Percentiles rank a stretch among this genome's conserved stretches.
These are phyloP conservation scores for Diaporthe sp. DNA, from an alignment of 2,329 filamentous ascomycete species.

Conservation along the genomic window DNA sequence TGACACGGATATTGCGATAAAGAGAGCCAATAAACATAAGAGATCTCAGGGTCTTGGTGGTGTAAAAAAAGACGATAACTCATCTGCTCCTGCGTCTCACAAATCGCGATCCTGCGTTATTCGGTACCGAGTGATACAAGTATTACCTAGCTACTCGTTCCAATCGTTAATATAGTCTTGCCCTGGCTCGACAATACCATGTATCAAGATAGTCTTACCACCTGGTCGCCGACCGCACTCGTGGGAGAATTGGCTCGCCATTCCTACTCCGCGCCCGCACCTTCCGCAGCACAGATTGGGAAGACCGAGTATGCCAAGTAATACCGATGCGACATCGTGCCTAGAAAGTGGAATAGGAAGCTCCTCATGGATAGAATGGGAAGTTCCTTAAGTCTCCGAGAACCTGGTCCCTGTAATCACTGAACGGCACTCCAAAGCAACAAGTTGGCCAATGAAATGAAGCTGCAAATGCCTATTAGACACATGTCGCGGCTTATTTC, in stretches of 20 bases:
- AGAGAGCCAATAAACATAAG: too few relatives aligned
- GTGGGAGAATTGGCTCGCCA: background rate
- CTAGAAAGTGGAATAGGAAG: background rate
- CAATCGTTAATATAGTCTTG: too few relatives aligned
- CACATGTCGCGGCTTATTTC: background rate
- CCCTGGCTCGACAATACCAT: too few relatives aligned
- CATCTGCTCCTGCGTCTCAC: too few relatives aligned
- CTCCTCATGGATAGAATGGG: background rate
- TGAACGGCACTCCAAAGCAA: too few relatives aligned
- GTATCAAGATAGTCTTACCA: background rate
- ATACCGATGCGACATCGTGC: background rate
- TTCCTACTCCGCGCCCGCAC: background rate
- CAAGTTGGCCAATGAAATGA: background rate
- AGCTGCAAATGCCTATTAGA: background rate
- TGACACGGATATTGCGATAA: too few relatives aligned
- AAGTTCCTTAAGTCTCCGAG: background rate
- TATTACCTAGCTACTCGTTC: too few relatives aligned
- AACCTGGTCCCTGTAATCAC: background rate
- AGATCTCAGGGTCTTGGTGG: too few relatives aligned
- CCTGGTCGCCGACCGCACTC: background rate
- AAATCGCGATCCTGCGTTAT: too few relatives aligned
- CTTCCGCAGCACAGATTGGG: background rate
- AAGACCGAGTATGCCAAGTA: background rate
- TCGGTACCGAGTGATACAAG: too few relatives aligned
- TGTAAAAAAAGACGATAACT: too few relatives aligned